A percentile compares a stretch with the other conserved stretches of the same genome.
Evolutionary conservation across 805 yeast genomes (phyloP).

Genomic region (Hanseniaspora meyeri): DNA sequence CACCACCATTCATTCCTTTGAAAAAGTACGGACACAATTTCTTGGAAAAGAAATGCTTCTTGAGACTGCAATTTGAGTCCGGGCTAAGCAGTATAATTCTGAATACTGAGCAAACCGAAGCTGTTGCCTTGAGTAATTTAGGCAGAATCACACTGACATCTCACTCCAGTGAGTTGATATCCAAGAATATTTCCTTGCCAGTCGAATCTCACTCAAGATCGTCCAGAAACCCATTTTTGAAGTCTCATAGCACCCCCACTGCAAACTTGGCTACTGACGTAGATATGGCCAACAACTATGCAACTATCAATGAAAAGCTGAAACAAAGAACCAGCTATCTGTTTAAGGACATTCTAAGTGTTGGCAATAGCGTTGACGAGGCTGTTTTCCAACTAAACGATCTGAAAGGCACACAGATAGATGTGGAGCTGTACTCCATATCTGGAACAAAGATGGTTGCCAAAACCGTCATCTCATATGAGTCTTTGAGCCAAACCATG

Average conservation of each 20-base stretch:
- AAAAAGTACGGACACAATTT: slow-evolving; percentile 93
- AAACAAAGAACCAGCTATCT: slow-evolving; percentile 4
- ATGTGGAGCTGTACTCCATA: slow-evolving; percentile 84
- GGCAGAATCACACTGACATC: slow-evolving; percentile 79
- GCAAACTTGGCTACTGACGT: background rate
- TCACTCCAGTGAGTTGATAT: slow-evolving; percentile 65
- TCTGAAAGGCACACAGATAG: slow-evolving; percentile 61
- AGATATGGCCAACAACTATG: background rate
- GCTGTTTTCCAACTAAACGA: slow-evolving; percentile 77
- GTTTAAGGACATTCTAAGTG: slow-evolving; percentile 2
- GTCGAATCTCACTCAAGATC: slow-evolving; percentile 29
- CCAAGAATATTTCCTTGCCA: slow-evolving; percentile 74
- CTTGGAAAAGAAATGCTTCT: slow-evolving; percentile 74
- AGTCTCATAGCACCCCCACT: background rate
- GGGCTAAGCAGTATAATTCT: slow-evolving; percentile 35
- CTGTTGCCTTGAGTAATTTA: slow-evolving; percentile 38
- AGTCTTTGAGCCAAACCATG: slow-evolving; percentile 33
- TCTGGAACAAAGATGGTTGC: slow-evolving; percentile 90
- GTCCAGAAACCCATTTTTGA: background rate
- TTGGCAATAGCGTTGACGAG: slow-evolving; percentile 40
- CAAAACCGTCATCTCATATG: slow-evolving; percentile 58
- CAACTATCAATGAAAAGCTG: background rate
- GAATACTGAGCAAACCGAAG: slow-evolving; percentile 32
- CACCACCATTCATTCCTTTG: slow-evolving; percentile 92
- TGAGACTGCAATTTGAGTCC: slow-evolving; percentile 59